Evolutionary conservation across 2,329 filamentous ascomycete genomes (phyloP).

Genomic region (Colletotrichum camelliae): DNA sequence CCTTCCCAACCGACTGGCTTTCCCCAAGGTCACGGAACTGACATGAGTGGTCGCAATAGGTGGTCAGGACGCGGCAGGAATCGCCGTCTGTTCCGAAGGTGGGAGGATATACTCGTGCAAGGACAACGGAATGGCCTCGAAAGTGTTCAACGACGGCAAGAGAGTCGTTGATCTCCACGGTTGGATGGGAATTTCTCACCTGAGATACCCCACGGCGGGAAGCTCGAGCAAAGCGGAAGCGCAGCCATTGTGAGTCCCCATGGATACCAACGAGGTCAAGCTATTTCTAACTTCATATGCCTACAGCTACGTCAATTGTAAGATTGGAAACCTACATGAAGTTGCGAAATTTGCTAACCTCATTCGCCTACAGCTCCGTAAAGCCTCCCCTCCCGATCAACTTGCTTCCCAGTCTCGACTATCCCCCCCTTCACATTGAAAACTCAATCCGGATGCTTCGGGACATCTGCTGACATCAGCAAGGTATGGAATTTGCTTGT

Average conservation of each 20-base stretch:
- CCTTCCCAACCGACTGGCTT: background rate
- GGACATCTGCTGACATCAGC: background rate
- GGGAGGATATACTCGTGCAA: constrained; percentile 90
- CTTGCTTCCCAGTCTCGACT: background rate
- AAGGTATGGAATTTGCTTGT: constrained; percentile 33
- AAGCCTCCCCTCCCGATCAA: background rate
- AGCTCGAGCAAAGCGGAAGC: constrained; percentile 71
- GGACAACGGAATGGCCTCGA: constrained; percentile 85
- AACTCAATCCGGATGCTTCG: background rate
- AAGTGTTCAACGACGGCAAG: constrained; percentile 82
- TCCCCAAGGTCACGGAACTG: background rate
- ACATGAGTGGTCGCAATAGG: constrained; percentile 26
- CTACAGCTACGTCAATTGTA: background rate
- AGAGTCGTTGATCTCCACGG: constrained; percentile 28
- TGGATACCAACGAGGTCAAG: background rate
- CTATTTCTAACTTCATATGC: background rate
- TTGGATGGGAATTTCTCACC: constrained; percentile 65
- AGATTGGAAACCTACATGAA: background rate
- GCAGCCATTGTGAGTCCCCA: constrained; percentile 73
- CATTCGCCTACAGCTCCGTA: background rate
- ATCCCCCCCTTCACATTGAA: background rate
- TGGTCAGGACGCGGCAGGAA: constrained; percentile 88
- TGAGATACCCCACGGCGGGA: constrained; percentile 84
- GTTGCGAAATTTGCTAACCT: background rate
- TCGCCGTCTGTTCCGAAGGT: constrained; percentile 73